These are phyloP conservation scores for Camellia granthamiana DNA, from an alignment of 148 eudicot genomes.

Conservation along the genomic window DNA sequence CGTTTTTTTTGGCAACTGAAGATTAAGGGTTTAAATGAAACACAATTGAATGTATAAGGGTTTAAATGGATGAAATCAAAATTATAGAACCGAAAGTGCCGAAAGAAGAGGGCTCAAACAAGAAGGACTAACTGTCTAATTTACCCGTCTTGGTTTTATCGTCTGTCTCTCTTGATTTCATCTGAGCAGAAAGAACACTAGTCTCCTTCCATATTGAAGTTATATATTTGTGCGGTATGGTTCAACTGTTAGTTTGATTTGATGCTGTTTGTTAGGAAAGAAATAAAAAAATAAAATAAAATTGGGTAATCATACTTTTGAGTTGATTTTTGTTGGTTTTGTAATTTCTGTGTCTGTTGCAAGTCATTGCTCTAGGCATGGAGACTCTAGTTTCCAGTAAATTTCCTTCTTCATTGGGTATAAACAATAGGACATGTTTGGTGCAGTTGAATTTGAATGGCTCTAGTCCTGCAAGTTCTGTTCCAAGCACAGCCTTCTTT, in stretches of 20 bases:
- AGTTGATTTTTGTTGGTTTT: not conserved
- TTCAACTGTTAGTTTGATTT: not conserved
- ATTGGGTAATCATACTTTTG: too few species aligned
- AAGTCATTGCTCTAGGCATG: not conserved
- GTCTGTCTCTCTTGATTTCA: not conserved
- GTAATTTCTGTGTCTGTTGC: not conserved
- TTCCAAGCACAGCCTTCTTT: slow-evolving; percentile 23
- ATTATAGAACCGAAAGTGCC: too few species aligned
- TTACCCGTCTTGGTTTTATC: not conserved
- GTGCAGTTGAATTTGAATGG: slow-evolving; percentile 27
- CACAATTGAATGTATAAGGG: too few species aligned
- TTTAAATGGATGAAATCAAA: too few species aligned
- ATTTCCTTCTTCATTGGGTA: not conserved
- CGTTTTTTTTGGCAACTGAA: too few species aligned
- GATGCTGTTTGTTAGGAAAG: too few species aligned
- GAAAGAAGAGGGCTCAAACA: too few species aligned
- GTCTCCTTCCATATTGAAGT: not conserved
- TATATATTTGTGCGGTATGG: not conserved
- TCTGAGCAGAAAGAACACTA: not conserved
- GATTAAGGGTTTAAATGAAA: too few species aligned
- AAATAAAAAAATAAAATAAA: too few species aligned
- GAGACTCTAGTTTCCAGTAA: not conserved
- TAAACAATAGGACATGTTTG: slow-evolving; percentile 8
- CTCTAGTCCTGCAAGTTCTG: slow-evolving; percentile 15
- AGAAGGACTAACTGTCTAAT: too few species aligned